Base-by-base conservation (phyloP, 2,329 filamentous ascomycete species). In the Colletotrichum scovillei region DNA sequence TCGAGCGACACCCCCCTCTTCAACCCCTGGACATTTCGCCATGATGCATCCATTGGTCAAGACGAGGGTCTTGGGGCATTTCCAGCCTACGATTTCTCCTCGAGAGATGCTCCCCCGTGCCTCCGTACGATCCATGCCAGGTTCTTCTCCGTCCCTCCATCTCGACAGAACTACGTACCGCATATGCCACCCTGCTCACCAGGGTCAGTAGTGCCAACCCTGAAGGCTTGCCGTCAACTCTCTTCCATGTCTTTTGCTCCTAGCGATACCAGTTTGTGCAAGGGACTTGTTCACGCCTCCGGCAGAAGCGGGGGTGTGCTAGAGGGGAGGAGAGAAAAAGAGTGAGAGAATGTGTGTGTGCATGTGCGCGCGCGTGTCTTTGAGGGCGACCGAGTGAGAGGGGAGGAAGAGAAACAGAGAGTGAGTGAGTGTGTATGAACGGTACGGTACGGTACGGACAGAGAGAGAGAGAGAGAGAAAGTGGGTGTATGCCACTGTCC, bases 111-210 rank as follows among this genome's bases (percentile, higher is more conserved):
- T 28, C 59, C 71, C 52, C 76, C 76, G 76, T 78, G 79, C 75
- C 76, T 76, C 78, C 78, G 77, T 77, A 78, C 66, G 67, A 76
- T 76, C 74, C 74, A 69, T 75, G 74, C 73, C 53, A 69, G 69
- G 72, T 64, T 69, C 69, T 72, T 73, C 75, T 76, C 79, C 79
- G 78, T 81, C 79, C 79, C 79, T 81, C 80, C 79, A 78, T 81
- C 77, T 77, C 63, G 76, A 80, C 78, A 76, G 79, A 79, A 78
- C 68, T 74, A 72, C 67, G 62, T 66, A 66, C 68, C 63, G 63
- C 67, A 72, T 69, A 67, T 74, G 68, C 68, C 68, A 74, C 63
- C 72, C 49, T 72, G 67, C 57, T 64, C 49, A 35, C 68, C 68
- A 62, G 70, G 70, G 60, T 70, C 55, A 65, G 62, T 65, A 65